Evolutionary conservation across 768 basidiomycete genomes (phyloP).

Genomic region (Pleurotus citrinopileatus): DNA sequence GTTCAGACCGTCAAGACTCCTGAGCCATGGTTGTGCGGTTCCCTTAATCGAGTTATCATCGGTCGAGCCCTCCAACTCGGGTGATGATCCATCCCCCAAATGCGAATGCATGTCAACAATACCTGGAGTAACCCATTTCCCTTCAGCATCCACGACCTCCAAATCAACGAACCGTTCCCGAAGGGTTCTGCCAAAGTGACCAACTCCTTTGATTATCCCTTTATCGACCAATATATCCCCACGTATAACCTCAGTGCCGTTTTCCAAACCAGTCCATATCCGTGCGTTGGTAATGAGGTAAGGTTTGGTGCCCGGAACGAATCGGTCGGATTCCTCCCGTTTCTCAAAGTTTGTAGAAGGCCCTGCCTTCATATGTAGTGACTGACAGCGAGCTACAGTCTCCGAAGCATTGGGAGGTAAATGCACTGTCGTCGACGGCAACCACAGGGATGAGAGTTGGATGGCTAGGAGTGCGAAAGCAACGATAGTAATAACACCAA

Average conservation of each 20-base stretch:
- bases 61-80: conserved; percentile 26
- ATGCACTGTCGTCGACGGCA: background rate
- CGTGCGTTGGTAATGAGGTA: conserved; percentile 71
- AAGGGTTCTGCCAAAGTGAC: conserved; percentile 33
- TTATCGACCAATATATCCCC: conserved; percentile 71
- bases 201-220: conserved; percentile 63
- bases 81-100: conserved; percentile 35
- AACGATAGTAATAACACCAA: background rate
- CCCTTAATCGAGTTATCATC: conserved; percentile 57
- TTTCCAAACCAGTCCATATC: conserved; percentile 77
- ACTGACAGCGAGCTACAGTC: conserved; percentile 34
- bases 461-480: background rate
- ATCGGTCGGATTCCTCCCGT: conserved; percentile 62
- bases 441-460: background rate
- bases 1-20: conserved; percentile 71
- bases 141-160: conserved; percentile 58
- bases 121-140: conserved; percentile 79
- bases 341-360: conserved; percentile 43
- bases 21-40: conserved; percentile 51
- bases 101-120: conserved; percentile 54
- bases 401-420: background rate
- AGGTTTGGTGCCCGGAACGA: conserved; percentile 58
- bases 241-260: conserved; percentile 62
- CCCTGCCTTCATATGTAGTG: conserved; percentile 37
- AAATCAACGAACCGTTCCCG: conserved; percentile 23